These are phyloP conservation scores for Volvox africanus DNA, from an alignment of 139 green algal genomes.

Conservation along the genomic window DNA sequence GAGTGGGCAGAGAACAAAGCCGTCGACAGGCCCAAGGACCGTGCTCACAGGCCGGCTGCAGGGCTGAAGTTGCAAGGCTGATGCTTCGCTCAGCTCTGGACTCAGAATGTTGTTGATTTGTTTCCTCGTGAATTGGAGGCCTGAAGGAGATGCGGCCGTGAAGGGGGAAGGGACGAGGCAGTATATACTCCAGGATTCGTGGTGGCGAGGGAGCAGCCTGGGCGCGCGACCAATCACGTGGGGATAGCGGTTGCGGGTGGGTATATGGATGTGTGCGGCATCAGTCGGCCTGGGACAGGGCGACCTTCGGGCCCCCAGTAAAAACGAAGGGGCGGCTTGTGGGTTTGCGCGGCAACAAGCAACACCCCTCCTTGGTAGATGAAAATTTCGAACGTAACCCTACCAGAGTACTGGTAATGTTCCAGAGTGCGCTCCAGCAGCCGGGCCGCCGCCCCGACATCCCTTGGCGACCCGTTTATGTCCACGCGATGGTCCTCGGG, in stretches of 20 bases:
- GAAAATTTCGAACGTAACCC: background rate
- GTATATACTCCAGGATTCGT: too few relatives aligned
- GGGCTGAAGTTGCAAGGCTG: background rate
- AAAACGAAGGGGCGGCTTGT: too few relatives aligned
- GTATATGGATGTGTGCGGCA: too few relatives aligned
- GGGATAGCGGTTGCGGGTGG: too few relatives aligned
- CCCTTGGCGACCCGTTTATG: background rate
- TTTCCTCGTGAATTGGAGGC: slow-evolving; percentile 7
- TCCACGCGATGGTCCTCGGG: slow-evolving; percentile 31
- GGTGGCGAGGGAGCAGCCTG: background rate
- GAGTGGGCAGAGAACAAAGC: background rate
- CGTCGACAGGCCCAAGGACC: background rate
- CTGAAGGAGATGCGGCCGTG: background rate
- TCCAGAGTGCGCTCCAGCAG: background rate
- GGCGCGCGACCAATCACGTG: background rate
- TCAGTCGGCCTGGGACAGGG: too few relatives aligned
- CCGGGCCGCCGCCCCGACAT: background rate
- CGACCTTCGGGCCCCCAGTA: too few relatives aligned
- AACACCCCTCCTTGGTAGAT: background rate
- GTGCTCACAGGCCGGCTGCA: slow-evolving; percentile 3
- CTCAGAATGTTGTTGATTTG: background rate
- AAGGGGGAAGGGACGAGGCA: background rate
- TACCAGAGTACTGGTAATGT: slow-evolving; percentile 42
- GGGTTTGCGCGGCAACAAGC: too few relatives aligned
- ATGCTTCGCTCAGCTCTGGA: background rate